phyloP scores from a whole-genome alignment of 2,329 filamentous ascomycete species.

The Aspergillus sclerotialis region DNA sequence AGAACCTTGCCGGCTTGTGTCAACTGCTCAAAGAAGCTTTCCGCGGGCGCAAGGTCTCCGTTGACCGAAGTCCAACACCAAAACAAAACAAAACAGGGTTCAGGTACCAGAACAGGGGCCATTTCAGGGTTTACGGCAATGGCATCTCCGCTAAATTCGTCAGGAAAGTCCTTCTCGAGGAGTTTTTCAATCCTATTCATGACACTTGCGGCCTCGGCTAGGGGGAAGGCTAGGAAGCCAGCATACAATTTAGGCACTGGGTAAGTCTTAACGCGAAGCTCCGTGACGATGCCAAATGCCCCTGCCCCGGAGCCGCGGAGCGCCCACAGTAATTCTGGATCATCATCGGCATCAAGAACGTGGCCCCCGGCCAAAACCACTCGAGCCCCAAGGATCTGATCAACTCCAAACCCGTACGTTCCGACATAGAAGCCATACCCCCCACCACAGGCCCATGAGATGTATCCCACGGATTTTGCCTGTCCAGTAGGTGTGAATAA shows the following conservation, averaged over 20 bases:
- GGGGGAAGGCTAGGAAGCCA: slow-evolving; percentile 6
- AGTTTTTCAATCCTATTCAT: slow-evolving; percentile 6
- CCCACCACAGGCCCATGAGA: slow-evolving; percentile 5
- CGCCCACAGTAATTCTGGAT: slow-evolving; percentile 6
- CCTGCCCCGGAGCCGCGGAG: slow-evolving; percentile 4
- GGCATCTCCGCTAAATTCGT: slow-evolving; percentile 9
- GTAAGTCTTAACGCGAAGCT: slow-evolving; percentile 6
- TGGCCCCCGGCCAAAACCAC: slow-evolving; percentile 44
- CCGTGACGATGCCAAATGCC: slow-evolving; percentile 3
- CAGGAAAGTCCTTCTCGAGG: slow-evolving; percentile 4
- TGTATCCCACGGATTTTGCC: slow-evolving; percentile 2
- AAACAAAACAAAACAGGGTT: slow-evolving; percentile 6
- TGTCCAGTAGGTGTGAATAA: slow-evolving; percentile 5
- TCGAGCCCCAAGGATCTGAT: slow-evolving; percentile 4
- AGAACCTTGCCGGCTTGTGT: slow-evolving; percentile 4
- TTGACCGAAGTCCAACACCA: slow-evolving; percentile 5
- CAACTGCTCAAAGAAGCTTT: slow-evolving; percentile 6
- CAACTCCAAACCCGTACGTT: too few relatives aligned
- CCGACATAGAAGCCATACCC: slow-evolving; percentile 5
- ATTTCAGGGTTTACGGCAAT: slow-evolving; percentile 7
- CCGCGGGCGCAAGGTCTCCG: slow-evolving; percentile 2
- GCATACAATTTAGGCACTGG: slow-evolving; percentile 5
- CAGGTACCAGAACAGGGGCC: slow-evolving; percentile 3
- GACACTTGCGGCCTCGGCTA: slow-evolving; percentile 6
- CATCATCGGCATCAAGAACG: slow-evolving; percentile 4